Evolutionary conservation across 352 stramenopile species (phyloP), one percentile per base, ranked within the genome.

Genomic region (Pythium sukuiense): DNA sequence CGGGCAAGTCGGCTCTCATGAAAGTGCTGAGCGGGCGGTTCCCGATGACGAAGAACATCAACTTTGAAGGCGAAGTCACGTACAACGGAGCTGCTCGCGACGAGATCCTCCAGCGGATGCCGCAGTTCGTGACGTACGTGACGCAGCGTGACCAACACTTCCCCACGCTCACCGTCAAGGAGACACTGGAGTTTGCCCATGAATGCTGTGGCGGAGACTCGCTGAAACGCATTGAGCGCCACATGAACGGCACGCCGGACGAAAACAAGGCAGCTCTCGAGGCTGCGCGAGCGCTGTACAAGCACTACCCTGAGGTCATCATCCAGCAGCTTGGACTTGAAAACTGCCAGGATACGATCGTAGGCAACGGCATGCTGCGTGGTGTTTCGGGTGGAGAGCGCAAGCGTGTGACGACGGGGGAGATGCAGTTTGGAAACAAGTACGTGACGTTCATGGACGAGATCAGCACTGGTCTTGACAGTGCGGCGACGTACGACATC

Each of bases 11-110:
- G 13, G 70, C 81, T 50, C 59, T 85, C 46, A 78, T 89, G 66
- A 88, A 89, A 68, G 18, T 83, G 6, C 64, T 89, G 14, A 80
- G 73, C 52, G 76, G 76, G 1, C 77, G 77, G 1, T 88, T 89
- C 59, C 75, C 72, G 4, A 57, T 81, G 37, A 67, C 74, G 52
- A 84, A 77, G 61, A 71, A 67, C 37, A 74, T 85, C 43, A 58
- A 27, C 0, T 27, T 89, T 5, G 60, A 69, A 26, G 80, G 80
- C 12, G 65, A 76, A n/a, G 69, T 89, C 61, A 76, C 68, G 39
- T 87, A 86, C 73, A 87, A 87, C 55, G 78, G 80, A 32, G 49
- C 73, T 11, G 20, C 62, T 7, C 65, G 69, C 14, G 43, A 75
- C 20, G 53, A 69, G 37, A 37, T 89, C 8, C 30, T 2, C 54